Evolutionary conservation across 164 flowering plant species (phyloP).

Genomic region (Berberis vulgaris): DNA sequence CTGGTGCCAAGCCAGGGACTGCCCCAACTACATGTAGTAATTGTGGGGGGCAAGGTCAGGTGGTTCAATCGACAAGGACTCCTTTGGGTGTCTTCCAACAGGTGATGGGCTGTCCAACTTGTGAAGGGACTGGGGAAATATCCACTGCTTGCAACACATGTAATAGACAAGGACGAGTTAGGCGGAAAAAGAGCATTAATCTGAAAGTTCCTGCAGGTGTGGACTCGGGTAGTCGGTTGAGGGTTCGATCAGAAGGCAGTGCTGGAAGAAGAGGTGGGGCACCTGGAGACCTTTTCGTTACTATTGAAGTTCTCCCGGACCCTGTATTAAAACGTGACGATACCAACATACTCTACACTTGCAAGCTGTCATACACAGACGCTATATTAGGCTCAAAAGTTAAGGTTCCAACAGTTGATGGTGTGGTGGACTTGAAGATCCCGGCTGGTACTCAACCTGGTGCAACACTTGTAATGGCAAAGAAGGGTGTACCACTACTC

Average conservation of each 20-base stretch:
- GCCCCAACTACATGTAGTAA: conserved; percentile 58
- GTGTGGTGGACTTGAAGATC: conserved; percentile 78
- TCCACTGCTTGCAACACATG: conserved; percentile 80
- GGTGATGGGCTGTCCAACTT: conserved; percentile 74
- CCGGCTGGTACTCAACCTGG: conserved; percentile 93
- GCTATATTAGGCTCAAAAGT: conserved; percentile 83
- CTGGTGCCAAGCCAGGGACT: conserved; percentile 92
- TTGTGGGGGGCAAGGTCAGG: conserved; percentile 96
- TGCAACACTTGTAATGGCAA: conserved; percentile 83
- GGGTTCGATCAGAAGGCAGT: conserved; percentile 85
- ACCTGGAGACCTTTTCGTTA: conserved; percentile 82
- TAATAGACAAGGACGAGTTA: conserved; percentile 83
- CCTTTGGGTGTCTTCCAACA: conserved; percentile 93
- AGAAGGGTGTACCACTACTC: conserved; percentile 79
- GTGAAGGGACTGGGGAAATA: conserved; percentile 73
- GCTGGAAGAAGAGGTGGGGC: conserved; percentile 83
- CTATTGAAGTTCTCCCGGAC: conserved; percentile 69
- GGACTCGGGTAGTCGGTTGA: conserved; percentile 75
- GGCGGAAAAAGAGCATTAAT: conserved; percentile 75
- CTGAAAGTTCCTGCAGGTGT: conserved; percentile 93
- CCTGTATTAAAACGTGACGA: conserved; percentile 86
- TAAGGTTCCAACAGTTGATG: conserved; percentile 95
- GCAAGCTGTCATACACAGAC: conserved; percentile 83
- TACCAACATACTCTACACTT: conserved; percentile 79
- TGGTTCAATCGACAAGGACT: conserved; percentile 69